Percentiles rank a stretch among this genome's conserved stretches.
Conservation (phyloP, 441 rosid species). For the Raphanus hybrid region DNA sequence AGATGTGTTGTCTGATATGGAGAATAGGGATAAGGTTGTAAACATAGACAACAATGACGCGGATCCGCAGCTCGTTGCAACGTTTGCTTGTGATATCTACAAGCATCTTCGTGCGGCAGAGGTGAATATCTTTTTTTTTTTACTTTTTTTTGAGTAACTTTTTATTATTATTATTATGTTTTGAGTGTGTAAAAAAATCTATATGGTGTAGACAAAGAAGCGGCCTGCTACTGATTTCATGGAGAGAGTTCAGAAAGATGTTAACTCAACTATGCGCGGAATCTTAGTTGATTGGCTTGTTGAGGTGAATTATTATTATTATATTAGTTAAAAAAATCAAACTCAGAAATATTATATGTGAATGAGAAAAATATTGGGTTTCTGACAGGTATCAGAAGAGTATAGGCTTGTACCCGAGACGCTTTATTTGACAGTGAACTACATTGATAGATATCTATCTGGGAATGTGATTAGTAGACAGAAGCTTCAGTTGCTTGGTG, state of each 20-base stretch:
- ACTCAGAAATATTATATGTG: background rate
- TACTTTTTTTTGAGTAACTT: background rate
- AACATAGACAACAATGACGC: conserved; percentile 58
- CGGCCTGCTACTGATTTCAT: conserved; percentile 33
- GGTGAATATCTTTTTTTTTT: conserved; percentile 31
- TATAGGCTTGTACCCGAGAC: conserved; percentile 66
- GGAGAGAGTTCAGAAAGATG: conserved; percentile 43
- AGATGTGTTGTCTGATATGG: conserved; percentile 48
- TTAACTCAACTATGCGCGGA: conserved; percentile 37
- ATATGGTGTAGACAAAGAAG: conserved; percentile 33
- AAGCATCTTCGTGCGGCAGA: conserved; percentile 84
- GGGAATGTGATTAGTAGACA: conserved; percentile 61
- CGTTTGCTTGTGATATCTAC: conserved; percentile 84
- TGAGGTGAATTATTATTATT: conserved; percentile 30
- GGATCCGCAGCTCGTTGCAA: conserved; percentile 83
- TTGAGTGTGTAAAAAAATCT: background rate
- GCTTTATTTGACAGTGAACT: conserved; percentile 58
- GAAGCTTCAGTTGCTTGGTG: conserved; percentile 63
- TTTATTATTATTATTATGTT: conserved; percentile 4
- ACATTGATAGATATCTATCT: conserved; percentile 65
- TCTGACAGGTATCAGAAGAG: conserved; percentile 57
- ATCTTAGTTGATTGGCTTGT: conserved; percentile 45
- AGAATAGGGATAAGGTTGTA: conserved; percentile 47
- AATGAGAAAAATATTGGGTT: background rate
- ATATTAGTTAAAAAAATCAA: background rate